Base-by-base conservation (phyloP, 495 filamentous ascomycete genomes). In the Tirmania nivea region DNA sequence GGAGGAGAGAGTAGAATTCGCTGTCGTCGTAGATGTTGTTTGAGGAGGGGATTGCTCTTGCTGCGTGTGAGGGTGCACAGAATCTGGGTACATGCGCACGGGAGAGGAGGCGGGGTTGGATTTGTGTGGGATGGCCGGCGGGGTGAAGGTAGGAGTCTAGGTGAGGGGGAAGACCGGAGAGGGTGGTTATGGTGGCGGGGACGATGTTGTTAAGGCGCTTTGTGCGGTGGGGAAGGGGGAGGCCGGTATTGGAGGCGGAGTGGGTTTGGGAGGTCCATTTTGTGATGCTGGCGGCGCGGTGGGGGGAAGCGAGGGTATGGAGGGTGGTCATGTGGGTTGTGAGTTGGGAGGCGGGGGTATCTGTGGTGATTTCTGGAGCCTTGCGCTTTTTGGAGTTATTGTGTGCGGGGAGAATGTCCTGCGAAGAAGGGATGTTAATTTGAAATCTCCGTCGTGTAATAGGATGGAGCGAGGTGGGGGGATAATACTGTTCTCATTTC, bases 1-100 rank as follows among this genome's bases (percentile, higher is more conserved):
- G 75, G 8, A 93, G 73, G 8, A 85, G 72, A 62, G 90, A 83
- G 70, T 97, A 97, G 69, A 96, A 94, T 63, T 86, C 78, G 8
- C 83, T 81, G 61, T 96, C 90, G 60, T 96, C 89, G 69, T 87
- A 97, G 62, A 94, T 45, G 3, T 14, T 14, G 39, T 14, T 45
- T 14, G 12, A 19, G 39, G 17, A 14, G 39, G 39, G 75, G 4
- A 70, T 59, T 2, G 52, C 19, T 21, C 55, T 42, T 17, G 48
- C 58, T 42, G 35, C 25, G 25, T 45, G 39, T 2, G 1, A 6
- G 17, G 39, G 39, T 8, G 39, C 39, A 4, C 17, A 19, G 39
- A 66, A 8, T 61, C 48, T 10, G 53, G 61, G 20, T 17, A 53
- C 35, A 52, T 55, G 57, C 58, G 68, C 10, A 14, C 50, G 17